phyloP scores from a whole-genome alignment of 2,329 filamentous ascomycete genomes.

The Neurospora crassa region DNA sequence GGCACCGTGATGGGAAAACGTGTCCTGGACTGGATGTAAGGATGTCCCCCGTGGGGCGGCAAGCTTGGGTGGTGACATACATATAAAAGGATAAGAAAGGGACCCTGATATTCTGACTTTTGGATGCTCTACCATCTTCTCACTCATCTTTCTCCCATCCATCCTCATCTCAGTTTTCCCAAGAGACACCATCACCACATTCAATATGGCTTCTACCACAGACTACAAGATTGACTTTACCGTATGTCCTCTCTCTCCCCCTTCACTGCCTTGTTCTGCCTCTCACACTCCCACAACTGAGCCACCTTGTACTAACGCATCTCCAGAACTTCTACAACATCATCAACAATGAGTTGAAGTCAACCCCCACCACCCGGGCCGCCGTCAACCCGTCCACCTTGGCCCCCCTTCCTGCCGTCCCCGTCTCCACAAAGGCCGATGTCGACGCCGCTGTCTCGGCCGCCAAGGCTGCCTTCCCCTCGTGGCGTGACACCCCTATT shows the following conservation, averaged over 20 bases:
- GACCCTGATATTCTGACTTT: not conserved
- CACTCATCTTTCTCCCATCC: not conserved
- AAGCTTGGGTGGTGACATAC: not conserved
- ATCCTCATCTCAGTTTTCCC: not conserved
- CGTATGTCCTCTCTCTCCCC: not conserved
- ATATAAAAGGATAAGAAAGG: not conserved
- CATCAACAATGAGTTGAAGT: conserved; percentile 15
- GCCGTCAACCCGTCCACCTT: conserved; percentile 26
- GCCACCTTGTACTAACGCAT: not conserved
- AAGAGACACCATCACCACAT: not conserved
- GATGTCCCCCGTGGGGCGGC: not conserved
- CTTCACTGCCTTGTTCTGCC: not conserved
- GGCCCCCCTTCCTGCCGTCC: conserved; percentile 25
- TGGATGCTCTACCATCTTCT: not conserved
- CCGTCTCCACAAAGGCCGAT: conserved; percentile 27
- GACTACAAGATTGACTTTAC: not conserved
- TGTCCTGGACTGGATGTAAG: not conserved
- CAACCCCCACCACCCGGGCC: conserved; percentile 17
- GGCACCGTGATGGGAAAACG: not conserved
- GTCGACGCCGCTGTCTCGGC: conserved; percentile 29
- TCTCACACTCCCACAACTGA: not conserved
- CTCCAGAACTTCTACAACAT: conserved; percentile 16
- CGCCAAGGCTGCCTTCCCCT: conserved; percentile 26
- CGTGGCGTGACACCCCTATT: conserved; percentile 28
- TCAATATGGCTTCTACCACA: not conserved